Evolutionary conservation across 495 filamentous ascomycete genomes (phyloP), one percentile per base, ranked within the genome.

Genomic region (Penicillium alfredii): DNA sequence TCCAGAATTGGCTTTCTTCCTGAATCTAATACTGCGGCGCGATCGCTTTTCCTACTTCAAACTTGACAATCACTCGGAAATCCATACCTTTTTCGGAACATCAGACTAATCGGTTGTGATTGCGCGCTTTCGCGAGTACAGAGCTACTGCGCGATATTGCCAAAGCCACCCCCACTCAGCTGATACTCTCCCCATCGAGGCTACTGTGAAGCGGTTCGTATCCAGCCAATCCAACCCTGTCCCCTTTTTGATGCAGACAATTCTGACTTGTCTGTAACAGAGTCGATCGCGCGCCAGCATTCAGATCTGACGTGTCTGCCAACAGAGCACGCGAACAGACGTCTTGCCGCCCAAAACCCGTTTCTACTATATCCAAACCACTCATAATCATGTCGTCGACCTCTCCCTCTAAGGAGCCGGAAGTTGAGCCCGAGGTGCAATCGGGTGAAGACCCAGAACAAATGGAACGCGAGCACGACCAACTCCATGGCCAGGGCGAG

Each of bases 301-400:
- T 48, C 50, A 46, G 43, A 55, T 54, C 55, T 70, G 68, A 71
- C 68, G 68, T 71, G 68, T 63, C 55, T 69, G 64, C 61, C 65
- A 71, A 45, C 65, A 61, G 64, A 59, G n/a, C 56, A 46, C 28
- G 51, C 57, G 50, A 53, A 61, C 44, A 43, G 38, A 40, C 40
- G 38, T 38, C 26, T 58, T 51, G 40, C 47, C 55, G 58, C 55
- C 56, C 42, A 52, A 63, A 59, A n/a, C n/a, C n/a, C n/a, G 33
- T 35, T 33, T 40, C 37, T 42, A 54, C 42, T 47, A 21, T 40
- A 43, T 41, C 28, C 35, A 42, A 55, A 58, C 47, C 61, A 61
- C 53, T 79, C 60, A 64, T 81, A 73, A 82, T 76, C 80, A 95
- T 94, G 88, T 92, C 90, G 74, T 86, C 84, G 74, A 85, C 86